Evolutionary conservation across 129 eudicot species (phyloP).

Genomic region (Pittosporum tobira): DNA sequence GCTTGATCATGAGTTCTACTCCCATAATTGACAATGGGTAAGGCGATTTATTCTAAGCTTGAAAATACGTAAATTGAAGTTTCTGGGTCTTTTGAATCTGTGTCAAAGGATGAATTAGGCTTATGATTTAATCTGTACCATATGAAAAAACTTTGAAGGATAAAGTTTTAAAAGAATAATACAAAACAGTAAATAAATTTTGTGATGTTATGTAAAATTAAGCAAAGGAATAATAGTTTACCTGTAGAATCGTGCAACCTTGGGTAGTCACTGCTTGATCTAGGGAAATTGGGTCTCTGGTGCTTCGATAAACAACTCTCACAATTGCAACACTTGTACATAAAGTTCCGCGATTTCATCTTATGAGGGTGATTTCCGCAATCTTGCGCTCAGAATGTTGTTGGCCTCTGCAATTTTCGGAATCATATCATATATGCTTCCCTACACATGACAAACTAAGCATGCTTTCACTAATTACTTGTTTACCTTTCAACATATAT

Average conservation of each 20-base stretch:
- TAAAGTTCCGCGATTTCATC: slow-evolving; percentile 27
- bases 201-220: background rate
- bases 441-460: slow-evolving; percentile 34
- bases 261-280: slow-evolving; percentile 17
- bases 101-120: too few relatives aligned
- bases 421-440: slow-evolving; percentile 21
- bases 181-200: background rate
- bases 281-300: slow-evolving; percentile 21
- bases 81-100: too few relatives aligned
- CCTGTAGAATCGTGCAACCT: slow-evolving; percentile 31
- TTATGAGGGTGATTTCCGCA: slow-evolving; percentile 19
- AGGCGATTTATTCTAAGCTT: too few relatives aligned
- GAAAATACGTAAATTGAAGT: too few relatives aligned
- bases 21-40: too few relatives aligned
- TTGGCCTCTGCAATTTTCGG: slow-evolving; percentile 34
- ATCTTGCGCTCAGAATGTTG: slow-evolving; percentile 13
- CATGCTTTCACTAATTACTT: slow-evolving; percentile 26
- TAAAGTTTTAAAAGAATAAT: background rate
- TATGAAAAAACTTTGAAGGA: too few relatives aligned
- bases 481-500: slow-evolving; percentile 8
- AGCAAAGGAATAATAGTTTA: background rate
- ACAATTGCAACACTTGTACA: slow-evolving; percentile 14
- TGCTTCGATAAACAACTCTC: slow-evolving; percentile 23
- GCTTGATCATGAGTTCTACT: too few relatives aligned
- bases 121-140: too few relatives aligned